Evolutionary conservation across 495 filamentous ascomycete species (phyloP).

Genomic region (Penicillium egyptiacum): DNA sequence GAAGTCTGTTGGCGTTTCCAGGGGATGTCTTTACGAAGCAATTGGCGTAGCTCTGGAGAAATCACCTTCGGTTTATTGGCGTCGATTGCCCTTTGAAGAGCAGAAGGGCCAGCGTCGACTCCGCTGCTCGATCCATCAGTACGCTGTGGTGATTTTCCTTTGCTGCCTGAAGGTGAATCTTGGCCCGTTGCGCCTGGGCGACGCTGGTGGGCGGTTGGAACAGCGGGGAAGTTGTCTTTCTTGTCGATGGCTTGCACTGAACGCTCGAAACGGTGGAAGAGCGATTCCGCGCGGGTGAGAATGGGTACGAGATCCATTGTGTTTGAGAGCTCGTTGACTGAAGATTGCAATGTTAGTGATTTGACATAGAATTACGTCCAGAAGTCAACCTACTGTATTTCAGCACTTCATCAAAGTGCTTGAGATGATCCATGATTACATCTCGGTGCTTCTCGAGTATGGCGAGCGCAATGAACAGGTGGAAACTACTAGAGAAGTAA

Average conservation of each 20-base stretch:
- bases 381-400: slow-evolving; percentile 76
- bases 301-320: slow-evolving; percentile 87
- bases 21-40: slow-evolving; percentile 70
- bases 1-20: slow-evolving; percentile 31
- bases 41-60: slow-evolving; percentile 71
- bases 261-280: slow-evolving; percentile 85
- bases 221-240: slow-evolving; percentile 77
- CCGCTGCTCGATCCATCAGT: slow-evolving; percentile 32
- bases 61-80: slow-evolving; percentile 62
- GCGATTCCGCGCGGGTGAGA: slow-evolving; percentile 79
- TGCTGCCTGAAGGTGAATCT: slow-evolving; percentile 18
- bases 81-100: slow-evolving; percentile 21
- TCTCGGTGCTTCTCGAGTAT: slow-evolving; percentile 94
- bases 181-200: slow-evolving; percentile 27
- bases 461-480: slow-evolving; percentile 89
- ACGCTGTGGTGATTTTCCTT: slow-evolving; percentile 38
- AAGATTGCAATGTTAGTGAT: slow-evolving; percentile 5
- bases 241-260: slow-evolving; percentile 84
- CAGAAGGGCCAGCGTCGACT: slow-evolving; percentile 21
- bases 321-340: slow-evolving; percentile 87
- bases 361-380: not conserved
- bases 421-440: slow-evolving; percentile 92
- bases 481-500: slow-evolving; percentile 81
- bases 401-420: slow-evolving; percentile 93
- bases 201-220: slow-evolving; percentile 56